Base-by-base conservation (phyloP, 768 basidiomycete genomes). In the Pleurotus salmoneostramineus region DNA sequence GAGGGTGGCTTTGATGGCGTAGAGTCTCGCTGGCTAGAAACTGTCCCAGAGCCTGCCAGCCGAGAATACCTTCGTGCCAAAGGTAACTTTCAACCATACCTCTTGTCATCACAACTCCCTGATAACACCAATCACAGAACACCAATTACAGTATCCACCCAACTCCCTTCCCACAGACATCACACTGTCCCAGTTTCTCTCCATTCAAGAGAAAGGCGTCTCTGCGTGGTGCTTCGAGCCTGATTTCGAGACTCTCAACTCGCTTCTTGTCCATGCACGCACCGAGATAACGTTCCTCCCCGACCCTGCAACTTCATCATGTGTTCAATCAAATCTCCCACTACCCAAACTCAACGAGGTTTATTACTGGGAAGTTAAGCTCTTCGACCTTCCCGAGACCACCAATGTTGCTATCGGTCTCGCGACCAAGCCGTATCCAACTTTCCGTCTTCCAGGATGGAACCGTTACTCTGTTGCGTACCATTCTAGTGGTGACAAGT, bases 191-290 rank as follows among this genome's bases (percentile, higher is more conserved):
- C 97, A 99, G 67, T 98, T 98, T 74, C 86, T 99, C 17, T 95
- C 95, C 31, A 99, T 99, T 58, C 97, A 99, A 70, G 97, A 99
- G 74, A 99, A 99, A 68, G 97, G 97, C 63, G 96, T 99, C 46
- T 96, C 95, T 31, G 97, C 97, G 14, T 99, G 97, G 97, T 95
- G 87, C 40, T 99, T 99, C 68, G 97, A 99, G 71, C 97, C 97
- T 36, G 97, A 98, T 70, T 98, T 95, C 69, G 95, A 98, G 72
- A 89, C 93, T 55, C 85, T 95, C 69, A 89, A 91, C 62, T 93
- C 92, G 6, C 80, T 98, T 46, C 83, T 98, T 43, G 96, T 99
- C 50, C 94, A 97, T 65, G 87, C 92, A 17, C 87, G 97, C 50
- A 99, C 97, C 0, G 97, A 99, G 74, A 90, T 99, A 64, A 97